Percentiles rank a stretch among this genome's conserved stretches.
These are phyloP conservation scores for Fraxinus xanthoxyloides DNA, from an alignment of 305 asterid genomes.

Conservation along the genomic window DNA sequence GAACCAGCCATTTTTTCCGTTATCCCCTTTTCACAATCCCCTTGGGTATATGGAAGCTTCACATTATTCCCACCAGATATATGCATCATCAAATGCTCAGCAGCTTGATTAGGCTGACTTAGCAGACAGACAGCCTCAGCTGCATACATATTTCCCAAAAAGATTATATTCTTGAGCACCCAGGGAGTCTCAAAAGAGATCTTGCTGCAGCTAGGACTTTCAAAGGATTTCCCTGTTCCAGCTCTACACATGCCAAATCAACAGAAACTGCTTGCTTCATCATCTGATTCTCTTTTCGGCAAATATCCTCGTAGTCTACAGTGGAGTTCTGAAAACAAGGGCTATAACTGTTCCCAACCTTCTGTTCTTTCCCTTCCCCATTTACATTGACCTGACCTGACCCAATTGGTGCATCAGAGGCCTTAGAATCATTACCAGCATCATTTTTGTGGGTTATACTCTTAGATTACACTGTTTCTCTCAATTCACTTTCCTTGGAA, in stretches of 20 bases:
- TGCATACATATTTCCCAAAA: constrained; percentile 41
- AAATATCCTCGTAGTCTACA: constrained; percentile 34
- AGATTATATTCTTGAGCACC: constrained; percentile 31
- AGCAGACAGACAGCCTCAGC: constrained; percentile 51
- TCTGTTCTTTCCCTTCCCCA: constrained; percentile 43
- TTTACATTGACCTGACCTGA: constrained; percentile 28
- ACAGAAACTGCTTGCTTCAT: constrained; percentile 40
- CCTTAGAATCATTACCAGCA: too few relatives aligned
- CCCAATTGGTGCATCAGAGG: too few relatives aligned
- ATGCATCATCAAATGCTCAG: constrained; percentile 35
- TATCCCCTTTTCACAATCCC: constrained; percentile 38
- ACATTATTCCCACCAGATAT: constrained; percentile 27
- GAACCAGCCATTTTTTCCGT: constrained; percentile 35
- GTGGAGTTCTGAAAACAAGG: constrained; percentile 23
- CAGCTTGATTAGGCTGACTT: constrained; percentile 44
- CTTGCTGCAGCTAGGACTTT: constrained; percentile 35
- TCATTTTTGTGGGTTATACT: neutral
- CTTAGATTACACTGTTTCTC: constrained; percentile 20
- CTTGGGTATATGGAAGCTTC: constrained; percentile 36
- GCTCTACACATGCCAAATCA: constrained; percentile 41
- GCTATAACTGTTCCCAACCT: constrained; percentile 30
- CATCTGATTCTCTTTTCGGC: constrained; percentile 36
- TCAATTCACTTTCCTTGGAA: constrained; percentile 30
- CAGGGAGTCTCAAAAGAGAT: constrained; percentile 34
- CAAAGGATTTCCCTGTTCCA: constrained; percentile 38